Evolutionary conservation across 2,329 filamentous ascomycete species (phyloP).

Genomic region (Kalaharituber pfeilii): DNA sequence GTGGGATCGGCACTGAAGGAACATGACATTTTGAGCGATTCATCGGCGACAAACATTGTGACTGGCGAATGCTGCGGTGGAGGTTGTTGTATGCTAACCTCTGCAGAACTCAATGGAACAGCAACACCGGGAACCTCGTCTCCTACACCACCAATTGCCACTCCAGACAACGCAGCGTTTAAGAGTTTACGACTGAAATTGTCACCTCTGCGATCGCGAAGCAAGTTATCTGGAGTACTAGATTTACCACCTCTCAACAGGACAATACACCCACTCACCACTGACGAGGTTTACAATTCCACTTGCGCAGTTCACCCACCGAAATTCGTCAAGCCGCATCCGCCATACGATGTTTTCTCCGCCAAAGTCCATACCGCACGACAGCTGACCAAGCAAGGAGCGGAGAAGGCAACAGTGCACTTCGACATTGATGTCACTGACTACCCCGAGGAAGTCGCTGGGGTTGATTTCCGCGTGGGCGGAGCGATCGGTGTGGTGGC

Average conservation of each 20-base stretch:
- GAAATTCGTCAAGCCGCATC: conserved; percentile 80
- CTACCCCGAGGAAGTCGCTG: conserved; percentile 65
- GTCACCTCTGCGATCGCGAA: conserved; percentile 51
- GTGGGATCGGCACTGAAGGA: conserved; percentile 10
- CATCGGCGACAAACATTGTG: conserved; percentile 20
- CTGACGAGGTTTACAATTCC: conserved; percentile 26
- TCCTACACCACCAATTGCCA: conserved; percentile 2
- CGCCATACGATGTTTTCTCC: conserved; percentile 77
- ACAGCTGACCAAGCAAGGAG: conserved; percentile 71
- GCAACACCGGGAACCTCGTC: conserved; percentile 7
- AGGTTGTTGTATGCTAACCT: conserved; percentile 19
- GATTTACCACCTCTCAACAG: conserved; percentile 60
- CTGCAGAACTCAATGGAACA: conserved; percentile 7
- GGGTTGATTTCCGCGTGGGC: conserved; percentile 85
- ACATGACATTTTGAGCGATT: conserved; percentile 19
- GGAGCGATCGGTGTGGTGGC: conserved; percentile 88
- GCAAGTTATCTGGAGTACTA: conserved; percentile 50
- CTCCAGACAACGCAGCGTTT: conserved; percentile 71
- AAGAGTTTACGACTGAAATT: conserved; percentile 60
- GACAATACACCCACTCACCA: conserved; percentile 44
- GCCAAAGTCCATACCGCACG: conserved; percentile 73
- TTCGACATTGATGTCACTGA: conserved; percentile 94
- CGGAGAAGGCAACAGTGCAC: conserved; percentile 93
- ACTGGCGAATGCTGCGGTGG: conserved; percentile 21
- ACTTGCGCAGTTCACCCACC: conserved; percentile 50